Conservation (phyloP, 257 asterid species). For the Solanum chmielewskii region DNA sequence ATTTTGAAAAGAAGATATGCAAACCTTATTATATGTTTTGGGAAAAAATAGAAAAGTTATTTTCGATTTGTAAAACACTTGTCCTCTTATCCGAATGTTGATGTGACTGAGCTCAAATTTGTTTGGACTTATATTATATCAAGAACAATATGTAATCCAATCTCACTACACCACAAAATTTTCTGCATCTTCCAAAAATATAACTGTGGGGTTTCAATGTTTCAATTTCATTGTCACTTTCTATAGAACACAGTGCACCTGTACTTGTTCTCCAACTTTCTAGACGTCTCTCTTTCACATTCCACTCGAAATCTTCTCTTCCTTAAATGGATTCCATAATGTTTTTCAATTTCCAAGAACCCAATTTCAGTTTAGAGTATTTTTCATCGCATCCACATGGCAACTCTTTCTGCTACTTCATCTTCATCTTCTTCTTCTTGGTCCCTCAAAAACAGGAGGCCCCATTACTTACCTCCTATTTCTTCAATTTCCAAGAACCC, state of each 20-base stretch:
- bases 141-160: background rate
- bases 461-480: background rate
- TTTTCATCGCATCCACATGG: constrained; percentile 22
- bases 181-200: background rate
- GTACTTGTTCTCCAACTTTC: constrained; percentile 53
- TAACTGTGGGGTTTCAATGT: constrained; percentile 8
- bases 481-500: constrained; percentile 11
- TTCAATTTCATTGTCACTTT: constrained; percentile 6
- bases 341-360: background rate
- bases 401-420: constrained; percentile 28
- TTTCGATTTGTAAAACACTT: background rate
- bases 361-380: background rate
- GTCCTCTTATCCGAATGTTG: background rate
- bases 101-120: background rate
- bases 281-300: constrained; percentile 21
- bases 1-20: background rate
- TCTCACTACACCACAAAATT: constrained; percentile 2
- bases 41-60: no score
- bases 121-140: background rate
- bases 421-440: constrained; percentile 19
- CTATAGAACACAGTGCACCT: constrained; percentile 11
- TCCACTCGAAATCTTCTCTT: constrained; percentile 2
- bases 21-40: no score
- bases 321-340: background rate
- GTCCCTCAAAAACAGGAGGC: background rate